Evolutionary conservation across 805 yeast genomes (phyloP).

Genomic region (Grigorovia yakushimaensis): DNA sequence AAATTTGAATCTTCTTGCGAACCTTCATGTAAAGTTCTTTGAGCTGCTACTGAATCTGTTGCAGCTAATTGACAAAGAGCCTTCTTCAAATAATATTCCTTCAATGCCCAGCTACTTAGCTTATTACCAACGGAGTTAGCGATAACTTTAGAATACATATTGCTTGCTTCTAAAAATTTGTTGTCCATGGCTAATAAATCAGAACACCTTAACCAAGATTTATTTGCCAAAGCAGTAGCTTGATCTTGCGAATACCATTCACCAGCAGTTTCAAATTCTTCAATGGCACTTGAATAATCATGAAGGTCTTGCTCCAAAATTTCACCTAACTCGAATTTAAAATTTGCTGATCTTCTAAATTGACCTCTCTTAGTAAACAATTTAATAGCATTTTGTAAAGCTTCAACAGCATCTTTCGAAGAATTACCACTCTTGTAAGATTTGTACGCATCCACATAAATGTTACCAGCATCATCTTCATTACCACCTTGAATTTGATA

Average conservation of each 20-base stretch:
- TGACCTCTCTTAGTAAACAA: slow-evolving; percentile 86
- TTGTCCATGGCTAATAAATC: slow-evolving; percentile 73
- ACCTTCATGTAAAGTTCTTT: slow-evolving; percentile 55
- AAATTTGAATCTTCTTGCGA: slow-evolving; percentile 67
- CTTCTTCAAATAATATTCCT: slow-evolving; percentile 82
- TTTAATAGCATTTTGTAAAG: slow-evolving; percentile 66
- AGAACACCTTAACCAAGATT: slow-evolving; percentile 82
- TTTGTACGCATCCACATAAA: slow-evolving; percentile 84
- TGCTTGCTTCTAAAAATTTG: slow-evolving; percentile 67
- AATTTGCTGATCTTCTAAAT: slow-evolving; percentile 92
- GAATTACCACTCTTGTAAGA: slow-evolving; percentile 54
- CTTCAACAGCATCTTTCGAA: slow-evolving; percentile 49
- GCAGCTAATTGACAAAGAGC: slow-evolving; percentile 75
- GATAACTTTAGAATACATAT: slow-evolving; percentile 68
- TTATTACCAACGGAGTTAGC: slow-evolving; percentile 64
- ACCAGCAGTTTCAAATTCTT: slow-evolving; percentile 83
- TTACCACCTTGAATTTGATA: slow-evolving; percentile 65
- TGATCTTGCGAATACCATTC: slow-evolving; percentile 93
- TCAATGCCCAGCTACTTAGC: slow-evolving; percentile 80
- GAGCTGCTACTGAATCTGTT: slow-evolving; percentile 80
- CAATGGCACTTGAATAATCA: slow-evolving; percentile 59
- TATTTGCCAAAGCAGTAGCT: slow-evolving; percentile 82
- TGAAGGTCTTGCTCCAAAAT: slow-evolving; percentile 68
- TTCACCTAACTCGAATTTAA: slow-evolving; percentile 82
- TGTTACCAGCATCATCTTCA: slow-evolving; percentile 86